Percentiles rank a stretch among this genome's conserved stretches.
phyloP scores from a whole-genome alignment of 2,329 filamentous ascomycete genomes.

The Ophiocordyceps camponoti-rufipedis region DNA sequence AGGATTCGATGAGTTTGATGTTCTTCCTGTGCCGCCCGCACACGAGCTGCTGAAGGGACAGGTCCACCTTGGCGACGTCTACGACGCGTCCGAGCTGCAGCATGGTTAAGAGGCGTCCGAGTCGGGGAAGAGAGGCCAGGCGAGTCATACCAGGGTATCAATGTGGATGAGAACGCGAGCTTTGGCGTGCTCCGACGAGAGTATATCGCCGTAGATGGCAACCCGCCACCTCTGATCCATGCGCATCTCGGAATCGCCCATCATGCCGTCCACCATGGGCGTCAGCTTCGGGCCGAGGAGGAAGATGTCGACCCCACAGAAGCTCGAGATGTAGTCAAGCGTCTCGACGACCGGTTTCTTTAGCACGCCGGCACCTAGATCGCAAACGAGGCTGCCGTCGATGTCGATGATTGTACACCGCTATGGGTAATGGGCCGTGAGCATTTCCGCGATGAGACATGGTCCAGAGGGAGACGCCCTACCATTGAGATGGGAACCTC shows the following conservation, averaged over 20 bases:
- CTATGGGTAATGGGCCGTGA: conserved; percentile 14
- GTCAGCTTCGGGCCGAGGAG: conserved; percentile 78
- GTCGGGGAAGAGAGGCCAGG: not conserved
- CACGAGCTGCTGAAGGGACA: conserved; percentile 77
- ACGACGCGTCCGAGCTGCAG: conserved; percentile 51
- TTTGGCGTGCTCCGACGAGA: conserved; percentile 94
- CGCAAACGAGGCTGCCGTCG: conserved; percentile 77
- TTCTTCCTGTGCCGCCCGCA: conserved; percentile 92
- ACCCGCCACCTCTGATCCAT: conserved; percentile 83
- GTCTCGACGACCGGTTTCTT: conserved; percentile 64
- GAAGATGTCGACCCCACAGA: conserved; percentile 93
- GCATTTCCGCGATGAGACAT: conserved; percentile 1
- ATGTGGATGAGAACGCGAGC: conserved; percentile 93
- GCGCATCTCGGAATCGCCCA: conserved; percentile 64
- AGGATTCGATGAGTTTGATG: conserved; percentile 92
- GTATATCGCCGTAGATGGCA: conserved; percentile 85
- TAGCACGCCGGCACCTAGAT: conserved; percentile 46
- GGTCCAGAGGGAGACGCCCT: conserved; percentile 9
- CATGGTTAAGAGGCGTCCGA: conserved; percentile 4
- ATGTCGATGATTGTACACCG: conserved; percentile 87
- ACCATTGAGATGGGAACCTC: conserved; percentile 86
- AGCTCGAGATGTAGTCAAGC: conserved; percentile 70
- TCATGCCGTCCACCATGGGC: conserved; percentile 55
- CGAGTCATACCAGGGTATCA: conserved; percentile 56
- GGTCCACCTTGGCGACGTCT: conserved; percentile 65